These are phyloP conservation scores for Graphilbum ipis-grandicollis DNA, from an alignment of 2,329 filamentous ascomycete genomes.

Conservation along the genomic window DNA sequence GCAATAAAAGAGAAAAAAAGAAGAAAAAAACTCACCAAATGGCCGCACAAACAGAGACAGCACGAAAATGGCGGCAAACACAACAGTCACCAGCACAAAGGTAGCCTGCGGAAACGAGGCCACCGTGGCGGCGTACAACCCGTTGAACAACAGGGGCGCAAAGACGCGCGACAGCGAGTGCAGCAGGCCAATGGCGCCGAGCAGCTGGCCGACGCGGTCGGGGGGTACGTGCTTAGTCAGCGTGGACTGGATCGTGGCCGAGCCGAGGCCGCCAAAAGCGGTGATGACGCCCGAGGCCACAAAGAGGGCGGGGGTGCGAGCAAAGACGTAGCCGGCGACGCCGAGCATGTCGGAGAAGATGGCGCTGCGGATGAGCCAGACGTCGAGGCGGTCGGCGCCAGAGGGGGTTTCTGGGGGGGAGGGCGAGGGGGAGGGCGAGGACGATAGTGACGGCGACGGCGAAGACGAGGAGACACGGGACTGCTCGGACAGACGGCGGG, in stretches of 20 bases:
- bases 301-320: conserved; percentile 45
- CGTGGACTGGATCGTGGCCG: conserved; percentile 66
- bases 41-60: conserved; percentile 56
- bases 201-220: conserved; percentile 66
- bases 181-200: conserved; percentile 73
- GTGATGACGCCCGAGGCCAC: conserved; percentile 55
- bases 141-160: conserved; percentile 68
- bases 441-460: conserved; percentile 9
- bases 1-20: neutral
- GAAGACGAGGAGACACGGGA: neutral
- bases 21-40: conserved; percentile 40
- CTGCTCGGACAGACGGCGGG: conserved; percentile 20
- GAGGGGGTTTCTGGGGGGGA: conserved; percentile 30
- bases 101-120: conserved; percentile 62
- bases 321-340: conserved; percentile 55
- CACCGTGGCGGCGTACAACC: conserved; percentile 71
- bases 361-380: conserved; percentile 57
- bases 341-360: conserved; percentile 63
- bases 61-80: conserved; percentile 50
- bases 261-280: conserved; percentile 66
- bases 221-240: conserved; percentile 83
- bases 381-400: conserved; percentile 64
- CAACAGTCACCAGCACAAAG: conserved; percentile 53
- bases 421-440: neutral
- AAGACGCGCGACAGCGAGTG: conserved; percentile 69